These are phyloP conservation scores for Suillus ampliporus DNA, from an alignment of 768 basidiomycete species.

Conservation along the genomic window DNA sequence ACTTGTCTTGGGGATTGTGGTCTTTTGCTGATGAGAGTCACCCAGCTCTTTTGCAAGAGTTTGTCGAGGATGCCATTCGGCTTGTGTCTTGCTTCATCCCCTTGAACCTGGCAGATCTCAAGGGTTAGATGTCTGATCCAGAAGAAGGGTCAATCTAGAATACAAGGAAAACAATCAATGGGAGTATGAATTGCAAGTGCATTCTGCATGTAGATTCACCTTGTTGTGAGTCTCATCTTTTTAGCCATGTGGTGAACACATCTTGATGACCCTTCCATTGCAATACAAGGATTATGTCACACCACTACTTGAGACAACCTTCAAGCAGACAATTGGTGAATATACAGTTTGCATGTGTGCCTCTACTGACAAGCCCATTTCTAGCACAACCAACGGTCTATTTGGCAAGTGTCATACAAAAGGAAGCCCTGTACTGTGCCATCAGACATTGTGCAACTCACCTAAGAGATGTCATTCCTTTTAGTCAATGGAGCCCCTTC, in stretches of 20 bases:
- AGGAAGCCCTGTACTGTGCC: constrained; percentile 89
- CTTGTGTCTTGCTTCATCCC: constrained; percentile 86
- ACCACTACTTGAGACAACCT: constrained; percentile 65
- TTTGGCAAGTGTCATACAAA: constrained; percentile 69
- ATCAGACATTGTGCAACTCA: constrained; percentile 79
- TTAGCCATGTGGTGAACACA: constrained; percentile 93
- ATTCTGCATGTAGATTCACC: constrained; percentile 30
- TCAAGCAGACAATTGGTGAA: constrained; percentile 66
- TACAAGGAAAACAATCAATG: constrained; percentile 90
- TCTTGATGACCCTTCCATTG: constrained; percentile 79
- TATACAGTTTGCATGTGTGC: constrained; percentile 3
- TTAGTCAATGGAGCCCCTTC: constrained; percentile 77
- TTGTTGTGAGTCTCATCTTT: constrained; percentile 5
- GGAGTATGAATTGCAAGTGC: constrained; percentile 90
- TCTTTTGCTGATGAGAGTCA: constrained; percentile 19
- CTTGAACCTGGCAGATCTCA: constrained; percentile 78
- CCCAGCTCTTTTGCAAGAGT: constrained; percentile 66
- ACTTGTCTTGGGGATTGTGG: constrained; percentile 1
- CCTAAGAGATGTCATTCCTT: constrained; percentile 67
- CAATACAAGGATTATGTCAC: constrained; percentile 74
- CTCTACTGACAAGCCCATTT: constrained; percentile 1
- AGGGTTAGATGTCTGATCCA: constrained; percentile 85
- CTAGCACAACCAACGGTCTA: constrained; percentile 54
- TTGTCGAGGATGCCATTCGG: constrained; percentile 74
- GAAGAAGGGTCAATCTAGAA: constrained; percentile 92